These are phyloP conservation scores for Tieghemiomyces parasiticus DNA, from an alignment of 192 early-diverging fungal genomes.

Conservation along the genomic window DNA sequence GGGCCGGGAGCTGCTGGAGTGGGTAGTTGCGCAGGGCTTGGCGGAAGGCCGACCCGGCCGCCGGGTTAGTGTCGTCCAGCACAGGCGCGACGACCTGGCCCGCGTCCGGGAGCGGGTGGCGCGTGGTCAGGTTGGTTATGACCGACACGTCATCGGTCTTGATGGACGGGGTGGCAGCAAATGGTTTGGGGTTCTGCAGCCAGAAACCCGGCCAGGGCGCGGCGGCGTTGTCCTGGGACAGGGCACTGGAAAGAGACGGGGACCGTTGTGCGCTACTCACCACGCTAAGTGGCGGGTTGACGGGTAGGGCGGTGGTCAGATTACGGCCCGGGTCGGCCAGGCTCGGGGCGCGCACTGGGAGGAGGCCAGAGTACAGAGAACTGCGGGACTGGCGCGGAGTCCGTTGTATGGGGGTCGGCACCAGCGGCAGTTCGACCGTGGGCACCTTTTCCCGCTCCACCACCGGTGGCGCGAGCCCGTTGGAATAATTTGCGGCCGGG, in stretches of 20 bases:
- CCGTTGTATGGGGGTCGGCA: too few relatives aligned
- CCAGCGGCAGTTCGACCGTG: too few relatives aligned
- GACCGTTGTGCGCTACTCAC: not conserved
- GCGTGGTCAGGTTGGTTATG: not conserved
- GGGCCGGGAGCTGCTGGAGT: not conserved
- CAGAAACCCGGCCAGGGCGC: constrained; percentile 8
- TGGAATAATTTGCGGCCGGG: too few relatives aligned
- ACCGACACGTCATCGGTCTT: constrained; percentile 9
- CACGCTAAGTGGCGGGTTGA: not conserved
- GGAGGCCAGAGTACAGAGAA: not conserved
- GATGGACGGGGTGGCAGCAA: not conserved
- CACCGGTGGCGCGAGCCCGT: too few relatives aligned
- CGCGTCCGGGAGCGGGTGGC: not conserved
- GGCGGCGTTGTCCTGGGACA: not conserved
- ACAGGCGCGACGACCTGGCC: too few relatives aligned
- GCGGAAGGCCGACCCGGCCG: not conserved
- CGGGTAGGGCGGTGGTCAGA: not conserved
- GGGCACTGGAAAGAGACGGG: constrained; percentile 4
- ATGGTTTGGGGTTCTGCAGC: not conserved
- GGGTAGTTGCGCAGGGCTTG: not conserved
- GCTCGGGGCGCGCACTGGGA: not conserved
- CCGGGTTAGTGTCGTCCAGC: not conserved
- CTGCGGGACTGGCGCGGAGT: not conserved
- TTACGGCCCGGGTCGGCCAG: not conserved
- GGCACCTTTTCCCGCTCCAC: too few relatives aligned